Conservation (phyloP, 2,329 filamentous ascomycete species). For the Huntiella decipiens region DNA sequence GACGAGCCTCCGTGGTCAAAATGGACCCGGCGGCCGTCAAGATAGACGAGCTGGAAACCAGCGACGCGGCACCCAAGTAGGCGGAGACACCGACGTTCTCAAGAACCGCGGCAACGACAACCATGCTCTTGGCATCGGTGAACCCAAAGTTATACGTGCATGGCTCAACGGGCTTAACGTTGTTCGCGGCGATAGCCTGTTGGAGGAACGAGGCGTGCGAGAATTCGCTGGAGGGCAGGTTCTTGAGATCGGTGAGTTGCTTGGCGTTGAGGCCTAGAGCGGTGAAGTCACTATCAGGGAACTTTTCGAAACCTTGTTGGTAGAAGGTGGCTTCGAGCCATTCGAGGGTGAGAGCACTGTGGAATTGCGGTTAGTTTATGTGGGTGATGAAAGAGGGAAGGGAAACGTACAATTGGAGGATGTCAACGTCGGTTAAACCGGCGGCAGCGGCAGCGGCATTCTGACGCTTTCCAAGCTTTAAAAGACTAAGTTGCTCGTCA, state of each 20-base stretch:
- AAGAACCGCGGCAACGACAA: slow-evolving; percentile 48
- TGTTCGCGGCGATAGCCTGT: slow-evolving; percentile 39
- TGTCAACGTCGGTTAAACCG: slow-evolving; percentile 33
- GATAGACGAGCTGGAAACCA: slow-evolving; percentile 39
- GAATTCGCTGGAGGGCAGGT: slow-evolving; percentile 43
- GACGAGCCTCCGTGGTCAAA: slow-evolving; percentile 52
- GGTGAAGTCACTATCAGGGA: slow-evolving; percentile 44
- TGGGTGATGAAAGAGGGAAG: no score
- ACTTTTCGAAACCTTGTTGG: slow-evolving; percentile 48
- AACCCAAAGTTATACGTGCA: slow-evolving; percentile 58
- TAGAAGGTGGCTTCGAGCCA: slow-evolving; percentile 59
- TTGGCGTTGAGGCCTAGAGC: slow-evolving; percentile 22
- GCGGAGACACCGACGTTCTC: slow-evolving; percentile 59
- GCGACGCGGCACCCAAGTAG: slow-evolving; percentile 50
- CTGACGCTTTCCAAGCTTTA: slow-evolving; percentile 30
- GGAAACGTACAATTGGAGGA: slow-evolving; percentile 36
- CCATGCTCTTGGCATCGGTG: slow-evolving; percentile 45
- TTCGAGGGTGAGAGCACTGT: slow-evolving; percentile 48
- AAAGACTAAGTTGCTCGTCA: slow-evolving; percentile 26
- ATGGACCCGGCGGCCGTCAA: slow-evolving; percentile 51
- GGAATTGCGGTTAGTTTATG: not conserved
- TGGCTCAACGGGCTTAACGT: slow-evolving; percentile 43
- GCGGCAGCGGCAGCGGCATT: slow-evolving; percentile 27
- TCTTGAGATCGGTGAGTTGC: slow-evolving; percentile 31
- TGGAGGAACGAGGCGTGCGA: slow-evolving; percentile 25